These are phyloP conservation scores for Backusella circina DNA, from an alignment of 192 early-diverging fungal species.

Conservation along the genomic window DNA sequence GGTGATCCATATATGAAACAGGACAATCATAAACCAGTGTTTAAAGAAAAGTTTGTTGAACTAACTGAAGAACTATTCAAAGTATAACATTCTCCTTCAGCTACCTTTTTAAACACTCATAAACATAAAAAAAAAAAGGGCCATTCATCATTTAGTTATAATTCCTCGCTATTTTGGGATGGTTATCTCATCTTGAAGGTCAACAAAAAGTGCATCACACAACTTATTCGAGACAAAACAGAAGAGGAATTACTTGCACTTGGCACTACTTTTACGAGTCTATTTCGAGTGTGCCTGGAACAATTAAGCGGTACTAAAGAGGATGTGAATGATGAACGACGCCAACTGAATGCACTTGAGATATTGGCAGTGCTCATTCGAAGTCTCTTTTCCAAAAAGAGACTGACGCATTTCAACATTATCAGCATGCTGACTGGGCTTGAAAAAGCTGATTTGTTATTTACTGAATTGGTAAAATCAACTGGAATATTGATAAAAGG, in stretches of 20 bases:
- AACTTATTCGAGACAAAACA: slow-evolving; percentile 26
- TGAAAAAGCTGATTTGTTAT: slow-evolving; percentile 29
- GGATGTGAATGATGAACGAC: background rate
- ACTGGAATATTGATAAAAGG: slow-evolving; percentile 6
- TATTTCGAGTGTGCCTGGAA: slow-evolving; percentile 44
- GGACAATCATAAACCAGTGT: slow-evolving; percentile 28
- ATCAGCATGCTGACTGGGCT: slow-evolving; percentile 44
- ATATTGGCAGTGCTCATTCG: slow-evolving; percentile 32
- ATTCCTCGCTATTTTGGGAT: slow-evolving; percentile 20
- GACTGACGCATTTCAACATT: slow-evolving; percentile 53
- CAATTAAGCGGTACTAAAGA: slow-evolving; percentile 23
- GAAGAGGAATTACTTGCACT: slow-evolving; percentile 44
- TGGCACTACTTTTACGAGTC: slow-evolving; percentile 33
- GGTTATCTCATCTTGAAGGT: slow-evolving; percentile 18
- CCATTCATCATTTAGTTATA: background rate
- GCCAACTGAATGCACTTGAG: slow-evolving; percentile 34
- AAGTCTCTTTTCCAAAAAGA: slow-evolving; percentile 47
- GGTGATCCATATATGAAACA: slow-evolving; percentile 11
- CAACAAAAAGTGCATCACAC: slow-evolving; percentile 9
- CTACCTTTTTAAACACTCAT: background rate
- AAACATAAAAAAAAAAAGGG: background rate
- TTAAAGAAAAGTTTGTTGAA: slow-evolving; percentile 55
- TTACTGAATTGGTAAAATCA: slow-evolving; percentile 6
- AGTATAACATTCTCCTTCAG: slow-evolving; percentile 22
- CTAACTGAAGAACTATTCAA: slow-evolving; percentile 44